Conservation (phyloP, 371 early-diverging fungal species). For the Apophysomyces trapeziformis region DNA sequence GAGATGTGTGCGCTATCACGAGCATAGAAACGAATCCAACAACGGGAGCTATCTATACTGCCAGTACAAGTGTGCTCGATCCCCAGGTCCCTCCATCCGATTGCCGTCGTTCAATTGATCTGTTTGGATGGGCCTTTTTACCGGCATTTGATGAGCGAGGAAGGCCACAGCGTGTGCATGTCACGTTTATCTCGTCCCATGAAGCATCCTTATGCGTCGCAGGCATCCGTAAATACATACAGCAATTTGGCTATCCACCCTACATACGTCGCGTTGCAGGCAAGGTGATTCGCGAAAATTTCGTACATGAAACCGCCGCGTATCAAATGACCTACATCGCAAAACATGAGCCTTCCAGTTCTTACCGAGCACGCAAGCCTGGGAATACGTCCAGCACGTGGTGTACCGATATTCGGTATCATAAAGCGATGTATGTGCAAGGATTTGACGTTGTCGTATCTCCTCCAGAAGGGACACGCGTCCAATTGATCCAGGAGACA, state of each 20-base stretch:
- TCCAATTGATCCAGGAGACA: constrained; percentile 19
- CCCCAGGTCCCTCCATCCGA: constrained; percentile 50
- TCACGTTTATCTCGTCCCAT: background rate
- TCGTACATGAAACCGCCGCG: constrained; percentile 21
- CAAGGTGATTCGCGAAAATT: constrained; percentile 43
- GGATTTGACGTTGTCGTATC: constrained; percentile 42
- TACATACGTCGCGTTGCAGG: constrained; percentile 56
- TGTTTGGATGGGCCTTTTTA: constrained; percentile 65
- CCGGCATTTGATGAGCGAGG: constrained; percentile 1
- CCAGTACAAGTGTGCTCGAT: constrained; percentile 62
- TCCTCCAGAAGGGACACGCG: constrained; percentile 33
- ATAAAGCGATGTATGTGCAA: constrained; percentile 38
- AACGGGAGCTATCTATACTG: constrained; percentile 58
- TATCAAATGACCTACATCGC: constrained; percentile 40
- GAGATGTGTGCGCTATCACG: constrained; percentile 54
- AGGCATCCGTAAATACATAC: constrained; percentile 41
- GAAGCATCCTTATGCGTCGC: constrained; percentile 35
- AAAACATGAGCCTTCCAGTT: constrained; percentile 47
- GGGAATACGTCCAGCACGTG: constrained; percentile 20
- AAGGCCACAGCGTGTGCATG: constrained; percentile 1
- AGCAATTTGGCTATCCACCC: constrained; percentile 58
- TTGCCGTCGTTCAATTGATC: constrained; percentile 47
- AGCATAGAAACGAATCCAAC: constrained; percentile 61
- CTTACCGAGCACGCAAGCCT: constrained; percentile 40
- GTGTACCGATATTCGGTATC: constrained; percentile 52